Conservation (phyloP, 2,329 filamentous ascomycete genomes). For the Clonostachys byssicola region DNA sequence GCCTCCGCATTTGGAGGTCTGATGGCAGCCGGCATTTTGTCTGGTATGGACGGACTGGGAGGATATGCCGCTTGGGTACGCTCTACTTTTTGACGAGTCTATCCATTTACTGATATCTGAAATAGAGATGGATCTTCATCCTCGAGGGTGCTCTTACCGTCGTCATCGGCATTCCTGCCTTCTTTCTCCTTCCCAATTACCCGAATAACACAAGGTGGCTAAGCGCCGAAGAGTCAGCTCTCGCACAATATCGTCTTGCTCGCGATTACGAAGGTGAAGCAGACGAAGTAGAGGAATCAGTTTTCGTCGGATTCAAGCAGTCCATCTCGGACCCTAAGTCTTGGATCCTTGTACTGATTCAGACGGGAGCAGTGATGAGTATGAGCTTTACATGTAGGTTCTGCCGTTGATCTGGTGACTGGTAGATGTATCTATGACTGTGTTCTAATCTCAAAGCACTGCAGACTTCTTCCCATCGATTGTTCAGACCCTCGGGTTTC, state of each 20-base stretch:
- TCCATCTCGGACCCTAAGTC: slow-evolving; percentile 25
- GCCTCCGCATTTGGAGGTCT: slow-evolving; percentile 1
- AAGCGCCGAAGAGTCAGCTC: neutral
- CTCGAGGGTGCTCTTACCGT: slow-evolving; percentile 15
- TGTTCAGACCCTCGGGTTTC: slow-evolving; percentile 14
- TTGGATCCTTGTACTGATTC: slow-evolving; percentile 21
- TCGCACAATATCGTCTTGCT: slow-evolving; percentile 7
- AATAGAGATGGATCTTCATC: slow-evolving; percentile 17
- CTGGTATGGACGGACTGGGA: slow-evolving; percentile 14
- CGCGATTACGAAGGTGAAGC: slow-evolving; percentile 5
- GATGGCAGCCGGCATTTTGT: slow-evolving; percentile 3
- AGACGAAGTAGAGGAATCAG: slow-evolving; percentile 4
- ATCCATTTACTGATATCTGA: neutral
- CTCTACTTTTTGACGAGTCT: neutral
- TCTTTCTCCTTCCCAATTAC: slow-evolving; percentile 13
- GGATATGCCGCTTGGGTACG: slow-evolving; percentile 4
- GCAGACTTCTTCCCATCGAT: slow-evolving; percentile 19
- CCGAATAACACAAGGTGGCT: slow-evolving; percentile 12
- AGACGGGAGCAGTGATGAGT: slow-evolving; percentile 5
- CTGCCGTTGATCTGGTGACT: neutral
- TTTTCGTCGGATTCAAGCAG: slow-evolving; percentile 12
- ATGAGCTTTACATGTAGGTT: slow-evolving; percentile 5
- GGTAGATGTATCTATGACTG: neutral
- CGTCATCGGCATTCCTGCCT: slow-evolving; percentile 7
- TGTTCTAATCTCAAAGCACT: neutral